Conservation (phyloP, 2,329 filamentous ascomycete genomes). For the Microascus cirrosus region DNA sequence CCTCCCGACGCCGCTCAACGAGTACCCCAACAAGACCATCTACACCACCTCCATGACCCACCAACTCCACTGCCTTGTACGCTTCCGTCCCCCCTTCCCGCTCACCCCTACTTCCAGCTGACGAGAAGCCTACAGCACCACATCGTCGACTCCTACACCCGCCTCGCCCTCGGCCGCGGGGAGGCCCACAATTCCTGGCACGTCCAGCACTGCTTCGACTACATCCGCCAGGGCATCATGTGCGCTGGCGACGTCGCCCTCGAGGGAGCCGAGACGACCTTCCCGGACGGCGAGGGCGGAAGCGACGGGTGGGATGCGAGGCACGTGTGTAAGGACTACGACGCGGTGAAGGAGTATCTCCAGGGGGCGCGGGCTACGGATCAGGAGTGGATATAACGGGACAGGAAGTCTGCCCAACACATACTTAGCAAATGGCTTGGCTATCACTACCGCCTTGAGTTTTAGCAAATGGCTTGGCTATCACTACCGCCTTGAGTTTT, state of each 20-base stretch:
- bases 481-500: no score
- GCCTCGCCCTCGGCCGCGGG: constrained; percentile 7
- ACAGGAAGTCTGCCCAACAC: no score
- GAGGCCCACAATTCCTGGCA: constrained; percentile 16
- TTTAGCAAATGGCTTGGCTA: no score
- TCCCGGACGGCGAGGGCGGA: constrained; percentile 22
- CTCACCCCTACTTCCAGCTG: neutral
- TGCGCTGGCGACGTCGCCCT: constrained; percentile 32
- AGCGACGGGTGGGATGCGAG: constrained; percentile 31
- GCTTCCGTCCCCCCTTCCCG: neutral
- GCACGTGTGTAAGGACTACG: constrained; percentile 28
- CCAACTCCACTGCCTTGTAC: constrained; percentile 29
- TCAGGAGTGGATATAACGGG: constrained; percentile 21
- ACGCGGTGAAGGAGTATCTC: constrained; percentile 20
- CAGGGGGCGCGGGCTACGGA: constrained; percentile 21
- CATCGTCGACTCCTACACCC: constrained; percentile 22
- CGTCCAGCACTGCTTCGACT: constrained; percentile 37
- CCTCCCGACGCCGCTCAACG: constrained; percentile 21
- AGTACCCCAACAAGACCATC: constrained; percentile 20
- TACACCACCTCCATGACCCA: constrained; percentile 31
- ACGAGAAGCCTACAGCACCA: constrained; percentile 11
- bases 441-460: no score
- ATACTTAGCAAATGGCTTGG: no score
- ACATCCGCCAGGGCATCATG: constrained; percentile 34
- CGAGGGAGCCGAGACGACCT: constrained; percentile 28